Base-by-base conservation (phyloP, 1,139 yeast species). In the Entelexis sorbosivorans region DNA sequence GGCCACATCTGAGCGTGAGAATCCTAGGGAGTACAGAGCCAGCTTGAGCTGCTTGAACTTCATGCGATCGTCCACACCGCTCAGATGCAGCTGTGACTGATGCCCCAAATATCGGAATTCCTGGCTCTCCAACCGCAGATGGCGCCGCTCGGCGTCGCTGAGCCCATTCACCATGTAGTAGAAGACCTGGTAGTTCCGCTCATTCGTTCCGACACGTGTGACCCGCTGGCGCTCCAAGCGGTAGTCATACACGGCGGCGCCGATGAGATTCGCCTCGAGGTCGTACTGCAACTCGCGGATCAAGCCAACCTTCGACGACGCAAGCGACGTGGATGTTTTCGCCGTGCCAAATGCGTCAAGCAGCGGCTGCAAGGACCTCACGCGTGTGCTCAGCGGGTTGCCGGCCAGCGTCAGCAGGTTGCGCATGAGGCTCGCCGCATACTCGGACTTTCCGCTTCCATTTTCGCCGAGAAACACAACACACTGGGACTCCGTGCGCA, bases 141-240 rank as follows among this genome's bases (percentile, higher is more conserved):
- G 72, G 16, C 63, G 65, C 31, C 68, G 59, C 51, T 70, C 74
- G 7, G 68, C 62, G 13, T 63, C 64, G 16, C 70, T 63, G 26
- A 69, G 63, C 10, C 74, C 74, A 20, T 70, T 63, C 16, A 69
- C 56, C 47, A 70, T 65, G 52, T 67, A 67, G 57, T 70, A 70
- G 54, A 70, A 69, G 7, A 69, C 67, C 48, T 70, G 73, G 55
- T 65, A 70, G 58, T 70, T 70, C 38, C 73, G 64, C 58, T 70
- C 74, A 24, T 67, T 67, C 3, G 73, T 68, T 17, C 70, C 71
- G 1, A 70, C 68, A n/a, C 61, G 59, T 11, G 73, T 68, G 50
- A 70, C 65, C 16, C 73, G 62, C 11, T 67, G 61, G 20, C 73
- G 60, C 49, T 70, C 73, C n/a, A 70, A 63, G 14, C 73, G 59